Percentiles rank a stretch among this genome's conserved stretches.
Evolutionary conservation across 176 grass and related monocot genomes (phyloP).

Genomic region (Triticum aestivum): IWGSC_CS_RefSeq_v2.1 NC_057800.1:429258913-429259412

Average conservation of each 20-base stretch:
- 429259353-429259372: slow-evolving; percentile 85
- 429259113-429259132: slow-evolving; percentile 95
- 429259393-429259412: slow-evolving; percentile 96
- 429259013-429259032: slow-evolving; percentile 88
- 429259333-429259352: slow-evolving; percentile 87
- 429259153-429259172: slow-evolving; percentile 94
- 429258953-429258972: slow-evolving; percentile 40
- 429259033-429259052: slow-evolving; percentile 96
- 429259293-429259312: slow-evolving; percentile 94
- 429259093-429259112: slow-evolving; percentile 98
- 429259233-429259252: slow-evolving; percentile 14
- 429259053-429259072: slow-evolving; percentile 96
- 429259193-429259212: slow-evolving; percentile 81
- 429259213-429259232: slow-evolving; percentile 21
- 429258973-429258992: slow-evolving; percentile 98
- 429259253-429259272: slow-evolving; percentile 31
- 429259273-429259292: slow-evolving; percentile 56
- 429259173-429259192: slow-evolving; percentile 97
- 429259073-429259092: slow-evolving; percentile 99
- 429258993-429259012: slow-evolving; percentile 95
- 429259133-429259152: slow-evolving; percentile 98
- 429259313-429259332: slow-evolving; percentile 74
- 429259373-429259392: slow-evolving; percentile 99
- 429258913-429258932: background rate
- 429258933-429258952: slow-evolving; percentile 1